Evolutionary conservation across 352 stramenopile genomes (phyloP).

Genomic region (Phytophthora rubi): DNA sequence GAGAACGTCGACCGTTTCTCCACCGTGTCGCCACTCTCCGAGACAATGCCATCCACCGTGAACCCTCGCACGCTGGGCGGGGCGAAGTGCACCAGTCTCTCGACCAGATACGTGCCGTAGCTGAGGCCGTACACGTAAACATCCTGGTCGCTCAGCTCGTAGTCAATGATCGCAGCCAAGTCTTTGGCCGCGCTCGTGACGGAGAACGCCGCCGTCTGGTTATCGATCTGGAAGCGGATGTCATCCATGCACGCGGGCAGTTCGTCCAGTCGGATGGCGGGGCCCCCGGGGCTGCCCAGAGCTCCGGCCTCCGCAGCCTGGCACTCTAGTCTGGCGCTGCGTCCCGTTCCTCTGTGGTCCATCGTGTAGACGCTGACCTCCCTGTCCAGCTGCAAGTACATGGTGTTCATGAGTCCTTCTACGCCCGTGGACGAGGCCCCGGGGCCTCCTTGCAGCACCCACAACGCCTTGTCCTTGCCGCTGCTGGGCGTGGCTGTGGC

Average conservation of each 20-base stretch:
- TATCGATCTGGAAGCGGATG: slow-evolving; percentile 75
- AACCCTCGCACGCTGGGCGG: slow-evolving; percentile 57
- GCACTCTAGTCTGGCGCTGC: slow-evolving; percentile 65
- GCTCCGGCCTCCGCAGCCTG: slow-evolving; percentile 55
- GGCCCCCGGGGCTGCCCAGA: slow-evolving; percentile 56
- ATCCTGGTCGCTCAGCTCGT: slow-evolving; percentile 52
- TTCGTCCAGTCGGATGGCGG: slow-evolving; percentile 59
- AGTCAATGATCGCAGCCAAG: slow-evolving; percentile 58
- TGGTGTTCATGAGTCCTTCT: slow-evolving; percentile 64
- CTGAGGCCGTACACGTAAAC: slow-evolving; percentile 80
- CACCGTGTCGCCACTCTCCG: slow-evolving; percentile 54
- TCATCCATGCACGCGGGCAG: slow-evolving; percentile 74
- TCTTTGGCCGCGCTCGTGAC: slow-evolving; percentile 80
- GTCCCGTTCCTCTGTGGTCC: slow-evolving; percentile 68
- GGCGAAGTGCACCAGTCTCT: slow-evolving; percentile 65
- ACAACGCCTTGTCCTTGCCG: slow-evolving; percentile 54
- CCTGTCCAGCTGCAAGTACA: slow-evolving; percentile 58
- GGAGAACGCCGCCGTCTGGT: slow-evolving; percentile 71
- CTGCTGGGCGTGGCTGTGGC: slow-evolving; percentile 13
- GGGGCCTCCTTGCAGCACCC: slow-evolving; percentile 75
- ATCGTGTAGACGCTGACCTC: slow-evolving; percentile 73
- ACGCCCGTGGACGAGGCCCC: slow-evolving; percentile 76
- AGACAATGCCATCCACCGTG: slow-evolving; percentile 72
- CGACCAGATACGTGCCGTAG: slow-evolving; percentile 78
- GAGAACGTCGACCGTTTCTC: slow-evolving; percentile 76